Percentiles rank a stretch among this genome's conserved stretches.
phyloP scores from a whole-genome alignment of 108 stramenopile genomes.

The Cyclostephanos invisitatus region DNA sequence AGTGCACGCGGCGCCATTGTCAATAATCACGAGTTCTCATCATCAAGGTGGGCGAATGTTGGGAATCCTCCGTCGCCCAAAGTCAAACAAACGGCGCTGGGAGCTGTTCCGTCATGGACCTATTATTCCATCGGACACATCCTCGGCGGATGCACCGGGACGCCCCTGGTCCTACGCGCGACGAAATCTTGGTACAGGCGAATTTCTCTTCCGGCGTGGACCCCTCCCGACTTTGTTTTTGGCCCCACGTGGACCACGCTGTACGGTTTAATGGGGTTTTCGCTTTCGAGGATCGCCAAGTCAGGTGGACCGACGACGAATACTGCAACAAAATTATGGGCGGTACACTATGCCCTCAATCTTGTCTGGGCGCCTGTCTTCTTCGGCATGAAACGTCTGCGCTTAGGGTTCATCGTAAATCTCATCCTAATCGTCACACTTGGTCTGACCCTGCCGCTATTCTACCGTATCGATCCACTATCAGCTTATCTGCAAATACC shows the following conservation, averaged over 20 bases:
- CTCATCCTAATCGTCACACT: slow-evolving; percentile 45
- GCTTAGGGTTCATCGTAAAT: slow-evolving; percentile 50
- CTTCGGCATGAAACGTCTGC: slow-evolving; percentile 57
- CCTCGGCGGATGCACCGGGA: slow-evolving; percentile 44
- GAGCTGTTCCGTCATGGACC: slow-evolving; percentile 16
- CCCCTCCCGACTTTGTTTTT: slow-evolving; percentile 66
- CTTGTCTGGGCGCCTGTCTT: slow-evolving; percentile 70
- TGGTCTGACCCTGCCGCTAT: slow-evolving; percentile 40
- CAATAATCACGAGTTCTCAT: neutral
- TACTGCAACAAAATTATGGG: slow-evolving; percentile 37
- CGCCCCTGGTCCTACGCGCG: slow-evolving; percentile 54
- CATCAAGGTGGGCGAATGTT: neutral
- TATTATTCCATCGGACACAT: slow-evolving; percentile 49
- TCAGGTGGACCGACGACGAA: neutral
- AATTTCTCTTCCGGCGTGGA: slow-evolving; percentile 60
- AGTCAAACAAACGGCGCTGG: neutral
- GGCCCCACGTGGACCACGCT: slow-evolving; percentile 68
- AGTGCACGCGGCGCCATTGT: neutral
- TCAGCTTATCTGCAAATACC: slow-evolving; percentile 59
- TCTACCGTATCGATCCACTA: slow-evolving; percentile 31
- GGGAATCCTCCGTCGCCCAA: slow-evolving; percentile 1
- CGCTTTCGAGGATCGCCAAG: slow-evolving; percentile 40
- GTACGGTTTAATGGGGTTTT: slow-evolving; percentile 65
- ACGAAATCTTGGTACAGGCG: slow-evolving; percentile 58
- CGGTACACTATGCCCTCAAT: slow-evolving; percentile 55